Base-by-base conservation (phyloP, 768 basidiomycete genomes). In the Rickenella mellea region DNA sequence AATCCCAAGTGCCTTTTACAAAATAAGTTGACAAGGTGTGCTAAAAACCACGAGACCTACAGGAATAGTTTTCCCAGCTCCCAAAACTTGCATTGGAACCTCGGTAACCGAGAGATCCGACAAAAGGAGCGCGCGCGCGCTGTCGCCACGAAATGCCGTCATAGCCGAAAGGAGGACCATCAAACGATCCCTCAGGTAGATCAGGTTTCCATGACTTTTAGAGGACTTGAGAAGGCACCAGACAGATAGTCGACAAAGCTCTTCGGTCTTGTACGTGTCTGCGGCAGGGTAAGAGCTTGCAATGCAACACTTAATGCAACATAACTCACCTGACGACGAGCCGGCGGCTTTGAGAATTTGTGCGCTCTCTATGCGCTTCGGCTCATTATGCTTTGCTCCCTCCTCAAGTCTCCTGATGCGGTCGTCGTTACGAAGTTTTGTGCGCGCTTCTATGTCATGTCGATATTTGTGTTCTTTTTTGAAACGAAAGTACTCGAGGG, bases 121-220 rank as follows among this genome's bases (percentile, higher is more conserved):
- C 46, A 48, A 49, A 0, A 52, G 39, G 7, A 63, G 38, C 0
- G 27, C 22, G 7, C 61, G 52, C 4, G 40, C 45, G 41, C 53
- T 58, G 20, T 60, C 59, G 0, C 63, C 62, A 21, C 57, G 55
- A 47, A 56, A 55, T 0, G 61, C 58, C 12, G 55, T 53, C 7
- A 50, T 38, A 1, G 59, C 51, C 1, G 55, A 49, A 8, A 54
- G 24, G 2, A 64, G 48, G 1, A 62, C 48, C 62, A 62, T 63
- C 1, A 55, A 48, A 20, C 58, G 52, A 41, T 63, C 57, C n/a
- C n/a, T n/a, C n/a, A n/a, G n/a, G n/a, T n/a, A n/a, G n/a, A n/a
- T n/a, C n/a, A n/a, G n/a, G n/a, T n/a, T n/a, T n/a, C n/a, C n/a
- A n/a, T n/a, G n/a, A n/a, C n/a, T n/a, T n/a, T n/a, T n/a, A n/a